Base-by-base conservation (phyloP, 164 flowering plant species). In the Stephania cephalantha region DNA sequence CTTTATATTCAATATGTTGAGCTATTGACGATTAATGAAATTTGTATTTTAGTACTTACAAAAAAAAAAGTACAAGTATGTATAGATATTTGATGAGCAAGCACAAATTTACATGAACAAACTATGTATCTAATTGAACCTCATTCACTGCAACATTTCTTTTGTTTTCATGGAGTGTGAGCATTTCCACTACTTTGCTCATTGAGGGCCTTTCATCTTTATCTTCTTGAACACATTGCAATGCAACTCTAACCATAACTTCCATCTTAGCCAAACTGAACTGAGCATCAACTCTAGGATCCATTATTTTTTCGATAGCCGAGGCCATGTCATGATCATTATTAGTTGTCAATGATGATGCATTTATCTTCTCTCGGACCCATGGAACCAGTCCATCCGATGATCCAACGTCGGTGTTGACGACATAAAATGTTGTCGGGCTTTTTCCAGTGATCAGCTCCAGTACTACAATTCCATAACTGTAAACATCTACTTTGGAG, bases 381-480 rank as follows among this genome's bases (percentile, higher is more conserved):
- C 71, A 69, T 31, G 45, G 35, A 31, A 69, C 71, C 18, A 8
- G 85, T 85, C 80, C 81, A 86, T 0, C 84, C 88, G 17, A 83
- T 66, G 69, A 69, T 82, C 50, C 6, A 74, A 53, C 22, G 53
- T 9, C 1, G 80, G 46, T 69, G 79, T 82, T 1, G 83, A 76
- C 61, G 79, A 55, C 4, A 69, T 69, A 18, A 17, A 44, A 69
- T 29, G n/a, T 48, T 31, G 71, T 69, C 44, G 71, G 71, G 46
- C 71, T 69, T 18, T 69, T 69, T 9, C 71, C 71, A 10, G 71
- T 69, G 13, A 69, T 30, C 48, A 69, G 46, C 7, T 86, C 86
- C 29, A 84, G 48, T 44, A 84, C 25, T 0, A 86, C 87, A 63
- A 86, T 74, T 25, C 88, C 88, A 66, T 77, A 86, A 76, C 88